Evolutionary conservation across 768 basidiomycete species (phyloP), one percentile per base, ranked within the genome.

Genomic region (Sarcodon sp.): DNA sequence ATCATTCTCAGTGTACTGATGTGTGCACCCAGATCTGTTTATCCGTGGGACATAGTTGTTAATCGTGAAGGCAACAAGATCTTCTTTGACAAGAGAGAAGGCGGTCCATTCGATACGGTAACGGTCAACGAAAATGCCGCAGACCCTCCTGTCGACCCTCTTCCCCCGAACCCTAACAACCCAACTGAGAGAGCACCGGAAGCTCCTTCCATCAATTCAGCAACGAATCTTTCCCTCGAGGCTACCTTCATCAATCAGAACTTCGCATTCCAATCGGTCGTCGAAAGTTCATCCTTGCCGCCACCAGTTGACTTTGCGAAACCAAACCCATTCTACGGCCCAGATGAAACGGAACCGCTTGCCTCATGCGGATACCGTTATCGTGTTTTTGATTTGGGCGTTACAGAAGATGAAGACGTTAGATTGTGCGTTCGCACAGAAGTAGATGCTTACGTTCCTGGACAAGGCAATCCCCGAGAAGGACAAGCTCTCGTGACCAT

Each of bases 191-290:
- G 83, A 56, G 54, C 64, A 3, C 77, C 77, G 18, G 92, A 93
- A 55, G 68, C 73, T 1, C 83, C 88, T 6, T 78, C 86, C 4
- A 91, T 97, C 65, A 99, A 99, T 67, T 80, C 89, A 5, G 88
- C 92, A 1, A 88, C 88, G 4, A 91, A 89, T 0, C 73, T 99
- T 27, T 93, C 94, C 0, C 75, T 98, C 33, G 96, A 99, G 66
- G 96, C 96, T 5, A 98, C 93, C 27, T 98, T 93, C 67, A 90
- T 99, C 71, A 98, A 98, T 70, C 90, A 94, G 61, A 97, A 97
- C 66, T 99, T 97, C 58, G 83, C 86, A 21, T 96, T 94, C 76
- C 96, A 99, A 66, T 83, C 88, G 39, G 94, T 93, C 39, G 72
- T 77, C 47, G 90, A 94, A 63, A 75, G 64, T 32, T 27, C 21